Evolutionary conservation across 2,329 filamentous ascomycete species (phyloP), one percentile per base, ranked within the genome.

Genomic region (Fusarium paranaense): DNA sequence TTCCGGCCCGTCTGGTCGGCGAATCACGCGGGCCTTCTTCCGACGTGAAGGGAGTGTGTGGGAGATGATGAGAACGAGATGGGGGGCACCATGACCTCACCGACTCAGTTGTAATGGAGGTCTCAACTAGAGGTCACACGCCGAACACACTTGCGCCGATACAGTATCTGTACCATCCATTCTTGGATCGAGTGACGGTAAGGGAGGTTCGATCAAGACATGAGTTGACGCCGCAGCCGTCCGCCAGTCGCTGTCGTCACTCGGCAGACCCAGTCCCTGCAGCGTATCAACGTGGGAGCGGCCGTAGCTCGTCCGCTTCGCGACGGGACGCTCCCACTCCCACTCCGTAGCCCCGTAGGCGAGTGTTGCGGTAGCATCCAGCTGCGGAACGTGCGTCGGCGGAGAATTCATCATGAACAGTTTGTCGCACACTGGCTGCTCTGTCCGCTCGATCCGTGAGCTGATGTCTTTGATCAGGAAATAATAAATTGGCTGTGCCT

Each of bases 311-410:
- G 66, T 62, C 71, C 61, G 64, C 64, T 50, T 60, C 71, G 72
- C 64, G 62, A 74, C 71, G 72, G 72, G 64, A 66, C 67, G 71
- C 63, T 74, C 68, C 71, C 64, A 62, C 63, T 74, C 64, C 71
- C 69, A 62, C 42, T 62, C 60, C 63, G 37, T 18, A 71, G 47
- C 47, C 10, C 50, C 32, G 60, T 66, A 62, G 40, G 71, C 61
- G 64, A 74, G 45, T 35, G 62, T 61, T 54, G 59, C 62, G 22
- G 40, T 37, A 37, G 62, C 62, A 62, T 69, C 57, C 50, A 58
- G 32, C 47, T 57, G 64, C 52, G 47, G 61, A 62, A 69, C 45
- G 64, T 74, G 68, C 71, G 18, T 32, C 61, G 58, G 54, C 71
- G 72, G 71, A 72, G 61, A 69, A 61, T 72, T 69, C 67, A 60